These are phyloP conservation scores for Fusarium xylarioides DNA, from an alignment of 2,329 filamentous ascomycete genomes.

Conservation along the genomic window DNA sequence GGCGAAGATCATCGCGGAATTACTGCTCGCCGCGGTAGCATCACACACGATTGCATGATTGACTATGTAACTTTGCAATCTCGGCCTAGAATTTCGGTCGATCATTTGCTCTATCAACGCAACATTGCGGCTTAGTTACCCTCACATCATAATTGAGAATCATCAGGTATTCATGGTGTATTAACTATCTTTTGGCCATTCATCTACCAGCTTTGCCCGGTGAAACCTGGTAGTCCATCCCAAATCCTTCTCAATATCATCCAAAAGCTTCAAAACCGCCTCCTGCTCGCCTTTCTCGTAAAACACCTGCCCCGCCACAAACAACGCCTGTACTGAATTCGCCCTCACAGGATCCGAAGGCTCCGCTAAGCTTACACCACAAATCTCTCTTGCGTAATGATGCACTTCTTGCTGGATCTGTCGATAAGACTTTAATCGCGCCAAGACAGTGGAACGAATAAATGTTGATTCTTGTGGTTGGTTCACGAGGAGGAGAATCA, in stretches of 20 bases:
- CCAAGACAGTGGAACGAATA: conserved; percentile 35
- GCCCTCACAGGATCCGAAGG: conserved; percentile 28
- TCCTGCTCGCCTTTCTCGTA: conserved; percentile 62
- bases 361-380: conserved; percentile 33
- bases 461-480: conserved; percentile 38
- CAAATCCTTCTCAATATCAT: conserved; percentile 68
- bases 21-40: background rate
- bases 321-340: conserved; percentile 35
- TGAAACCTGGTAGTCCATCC: conserved; percentile 64
- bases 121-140: background rate
- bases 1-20: background rate
- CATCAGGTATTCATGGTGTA: no score
- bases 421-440: conserved; percentile 31
- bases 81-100: background rate
- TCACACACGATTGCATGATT: background rate
- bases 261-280: conserved; percentile 63
- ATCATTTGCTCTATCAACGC: background rate
- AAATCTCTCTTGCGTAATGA: conserved; percentile 34
- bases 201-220: conserved; percentile 25
- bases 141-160: no score
- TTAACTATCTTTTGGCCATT: conserved; percentile 16
- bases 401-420: conserved; percentile 25
- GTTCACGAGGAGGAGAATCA: conserved; percentile 69
- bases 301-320: conserved; percentile 39
- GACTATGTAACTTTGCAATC: background rate